A percentile compares a stretch with the other conserved stretches of the same genome.
Conservation (phyloP, 2,329 filamentous ascomycete species). For the Alternaria conjuncta region DNA sequence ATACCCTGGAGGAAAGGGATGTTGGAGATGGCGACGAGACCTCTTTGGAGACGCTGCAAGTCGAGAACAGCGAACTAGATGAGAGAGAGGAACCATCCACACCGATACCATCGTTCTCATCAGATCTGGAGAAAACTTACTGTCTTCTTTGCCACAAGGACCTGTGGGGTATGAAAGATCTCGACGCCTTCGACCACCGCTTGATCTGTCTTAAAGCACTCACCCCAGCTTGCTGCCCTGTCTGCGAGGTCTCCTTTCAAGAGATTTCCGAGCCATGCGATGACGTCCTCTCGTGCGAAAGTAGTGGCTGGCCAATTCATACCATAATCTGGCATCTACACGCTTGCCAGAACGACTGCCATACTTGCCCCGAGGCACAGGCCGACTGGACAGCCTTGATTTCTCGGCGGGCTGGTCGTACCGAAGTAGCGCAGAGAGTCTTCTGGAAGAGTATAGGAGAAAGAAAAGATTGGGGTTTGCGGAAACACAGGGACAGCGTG, state of each 20-base stretch:
- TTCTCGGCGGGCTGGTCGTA: neutral
- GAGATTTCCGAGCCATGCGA: neutral
- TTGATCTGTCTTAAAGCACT: neutral
- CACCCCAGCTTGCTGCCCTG: neutral
- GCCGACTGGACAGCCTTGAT: neutral
- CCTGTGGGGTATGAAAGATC: neutral
- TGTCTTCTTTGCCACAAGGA: neutral
- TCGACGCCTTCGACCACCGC: neutral
- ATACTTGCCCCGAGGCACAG: neutral
- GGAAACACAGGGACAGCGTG: neutral
- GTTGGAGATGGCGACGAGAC: neutral
- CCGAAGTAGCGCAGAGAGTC: neutral
- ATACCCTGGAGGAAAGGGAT: too few species aligned
- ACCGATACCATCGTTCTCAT: neutral
- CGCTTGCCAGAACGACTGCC: neutral
- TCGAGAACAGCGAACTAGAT: neutral
- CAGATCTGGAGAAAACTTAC: neutral
- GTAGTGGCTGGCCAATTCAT: neutral
- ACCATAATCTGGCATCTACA: neutral
- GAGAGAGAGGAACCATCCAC: neutral
- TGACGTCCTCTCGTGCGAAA: neutral
- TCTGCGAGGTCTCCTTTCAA: neutral
- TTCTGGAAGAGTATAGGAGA: neutral
- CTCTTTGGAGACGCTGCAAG: neutral
- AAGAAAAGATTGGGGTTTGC: neutral